Evolutionary conservation across 1,284 basidiomycete genomes (phyloP).

Genomic region (Ganoderma meredithae): DNA sequence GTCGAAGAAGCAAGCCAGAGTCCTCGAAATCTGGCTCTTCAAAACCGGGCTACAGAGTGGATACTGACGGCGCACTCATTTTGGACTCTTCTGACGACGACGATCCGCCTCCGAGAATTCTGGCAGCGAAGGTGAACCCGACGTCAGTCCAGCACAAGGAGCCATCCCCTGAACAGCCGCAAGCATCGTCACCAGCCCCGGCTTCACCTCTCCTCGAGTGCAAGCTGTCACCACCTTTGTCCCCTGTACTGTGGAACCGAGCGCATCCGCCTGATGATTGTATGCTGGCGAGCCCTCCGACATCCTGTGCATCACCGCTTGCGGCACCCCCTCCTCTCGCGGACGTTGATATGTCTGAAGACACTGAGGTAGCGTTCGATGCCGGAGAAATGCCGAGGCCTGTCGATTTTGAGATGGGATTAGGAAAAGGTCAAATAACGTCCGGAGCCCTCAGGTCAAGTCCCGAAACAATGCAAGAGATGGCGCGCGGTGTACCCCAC

Average conservation of each 20-base stretch:
- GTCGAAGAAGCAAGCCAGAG: background rate
- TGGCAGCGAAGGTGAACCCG: background rate
- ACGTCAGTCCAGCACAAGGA: background rate
- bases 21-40: background rate
- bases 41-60: background rate
- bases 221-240: background rate
- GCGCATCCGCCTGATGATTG: background rate
- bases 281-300: background rate
- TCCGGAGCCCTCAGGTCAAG: background rate
- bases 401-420: background rate
- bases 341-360: background rate
- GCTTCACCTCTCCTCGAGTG: background rate
- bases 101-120: conserved; percentile 1
- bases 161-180: background rate
- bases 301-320: background rate
- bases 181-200: background rate
- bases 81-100: conserved; percentile 25
- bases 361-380: background rate
- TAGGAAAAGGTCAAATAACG: background rate
- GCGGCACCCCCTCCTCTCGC: background rate
- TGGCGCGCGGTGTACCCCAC: background rate
- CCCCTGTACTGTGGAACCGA: background rate
- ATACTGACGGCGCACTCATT: conserved; percentile 21
- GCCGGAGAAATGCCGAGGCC: background rate
- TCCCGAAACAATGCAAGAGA: background rate